Conservation (phyloP, 306 rosid genomes). For the Rubus idaeus region DNA sequence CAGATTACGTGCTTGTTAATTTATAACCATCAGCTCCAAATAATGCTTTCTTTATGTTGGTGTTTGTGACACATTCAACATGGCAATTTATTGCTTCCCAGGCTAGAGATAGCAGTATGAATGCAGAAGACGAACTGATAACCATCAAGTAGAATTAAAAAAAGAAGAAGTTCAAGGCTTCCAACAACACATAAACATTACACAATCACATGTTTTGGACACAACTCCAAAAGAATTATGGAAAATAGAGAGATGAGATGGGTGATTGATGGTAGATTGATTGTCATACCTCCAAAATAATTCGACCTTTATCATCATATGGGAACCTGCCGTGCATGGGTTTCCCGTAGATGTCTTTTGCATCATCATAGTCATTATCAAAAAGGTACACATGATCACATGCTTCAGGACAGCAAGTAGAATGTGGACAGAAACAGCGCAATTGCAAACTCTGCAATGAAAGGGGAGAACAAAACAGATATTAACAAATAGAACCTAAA, state of each 20-base stretch:
- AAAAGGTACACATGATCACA: constrained; percentile 96
- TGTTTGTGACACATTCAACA: constrained; percentile 1
- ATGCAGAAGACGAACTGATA: not conserved
- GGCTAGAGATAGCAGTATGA: not conserved
- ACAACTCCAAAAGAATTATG: not conserved
- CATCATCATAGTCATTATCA: constrained; percentile 85
- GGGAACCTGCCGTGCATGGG: constrained; percentile 92
- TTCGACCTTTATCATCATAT: constrained; percentile 79
- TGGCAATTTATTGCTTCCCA: not conserved
- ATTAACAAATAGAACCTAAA: constrained; percentile 15
- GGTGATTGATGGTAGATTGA: constrained; percentile 22
- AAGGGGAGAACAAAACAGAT: constrained; percentile 5
- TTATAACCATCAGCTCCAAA: constrained; percentile 3
- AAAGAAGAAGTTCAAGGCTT: not conserved
- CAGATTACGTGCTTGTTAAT: not conserved
- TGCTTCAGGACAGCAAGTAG: constrained; percentile 72
- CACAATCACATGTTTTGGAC: not conserved
- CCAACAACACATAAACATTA: not conserved
- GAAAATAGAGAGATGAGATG: constrained; percentile 14
- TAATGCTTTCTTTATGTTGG: not conserved
- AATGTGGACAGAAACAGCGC: constrained; percentile 77
- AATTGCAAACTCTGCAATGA: constrained; percentile 62
- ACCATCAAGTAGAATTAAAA: not conserved
- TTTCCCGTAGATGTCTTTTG: constrained; percentile 81
- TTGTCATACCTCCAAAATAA: constrained; percentile 78